Evolutionary conservation across 495 filamentous ascomycete genomes (phyloP), one percentile per base, ranked within the genome.

Genomic region (Astrocystis sublimbata): DNA sequence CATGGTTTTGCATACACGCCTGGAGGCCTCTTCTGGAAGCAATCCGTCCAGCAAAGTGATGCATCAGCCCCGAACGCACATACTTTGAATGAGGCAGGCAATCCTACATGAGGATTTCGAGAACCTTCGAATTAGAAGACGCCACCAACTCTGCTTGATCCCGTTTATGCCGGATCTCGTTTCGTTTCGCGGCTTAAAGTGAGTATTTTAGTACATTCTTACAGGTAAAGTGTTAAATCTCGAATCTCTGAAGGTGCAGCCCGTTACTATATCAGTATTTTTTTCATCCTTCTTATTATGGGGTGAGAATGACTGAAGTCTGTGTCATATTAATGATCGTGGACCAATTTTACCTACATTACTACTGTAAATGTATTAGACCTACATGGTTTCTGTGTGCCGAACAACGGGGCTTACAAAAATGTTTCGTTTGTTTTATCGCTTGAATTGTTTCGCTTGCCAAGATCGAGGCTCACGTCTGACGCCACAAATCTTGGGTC

Each of bases 1-100:
- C 30, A 46, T 36, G 15, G 35, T 45, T 19, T 56, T 24, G 30
- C 28, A 12, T 19, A 45, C 24, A 36, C 21, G 12, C 30, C 19
- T 49, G 42, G 42, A 58, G 42, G 41, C 56, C 41, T 58, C 56
- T 58, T 17, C 15, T 58, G 41, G 13, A 36, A 36, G 31, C 28
- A 36, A 38, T 58, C 28, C 30, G 26, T 45, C 21, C 2, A 17
- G 9, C 26, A 57, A 42, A 15, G 12, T 46, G 54, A 46, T 58
- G 46, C 28, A 19, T 26, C 1, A 46, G 28, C 28, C 7, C 28
- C 26, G 46, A 4, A 33, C 43, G 40, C 9, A 58, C 40, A 45
- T 13, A 28, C 17, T 23, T 57, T 5, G n/a, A 23, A 46, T n/a
- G n/a, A n/a, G n/a, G n/a, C n/a, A n/a, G n/a, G n/a, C n/a, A n/a